Evolutionary conservation across 352 stramenopile genomes (phyloP), one percentile per base, ranked within the genome.

Genomic region (Thalassiosira hispida): DNA sequence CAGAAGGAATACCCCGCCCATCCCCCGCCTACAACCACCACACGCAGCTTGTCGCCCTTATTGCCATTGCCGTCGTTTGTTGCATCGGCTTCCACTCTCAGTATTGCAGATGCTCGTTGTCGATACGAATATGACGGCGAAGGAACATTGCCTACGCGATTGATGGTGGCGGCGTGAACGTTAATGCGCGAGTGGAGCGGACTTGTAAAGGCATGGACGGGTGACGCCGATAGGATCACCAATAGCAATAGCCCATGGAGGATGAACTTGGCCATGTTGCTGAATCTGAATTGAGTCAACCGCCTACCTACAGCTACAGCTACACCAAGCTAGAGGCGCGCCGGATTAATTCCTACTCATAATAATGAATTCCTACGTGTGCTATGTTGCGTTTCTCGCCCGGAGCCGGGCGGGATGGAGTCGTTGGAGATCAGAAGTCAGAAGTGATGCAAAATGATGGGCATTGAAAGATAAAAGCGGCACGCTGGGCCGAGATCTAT

Each of bases 21-120:
- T 16, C 87, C 87, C 33, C 83, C 85, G n/a, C 87, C 87, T 53
- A 93, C 77, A 0, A 91, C 60, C 0, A 88, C 79, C 22, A 92
- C 57, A 59, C 57, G 67, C 67, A 73, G 25, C 49, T 80, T 74
- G 22, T 67, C 35, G n/a, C 52, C 35, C n/a, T 46, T 52, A 18
- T 44, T 18, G 14, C 31, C 9, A 23, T 29, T 14, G 52, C 35
- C 7, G 33, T 14, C 12, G 25, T 57, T 3, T 18, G 33, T 23
- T 31, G 12, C 0, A 14, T 46, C 16, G 11, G 29, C 27, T 22
- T 22, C 18, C 4, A 11, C 29, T 44, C 46, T 44, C 53, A 22
- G 16, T 9, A 63, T 12, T 46, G 53, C 18, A 25, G 23, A 14
- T 42, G 22, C 27, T 51, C 29, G 27, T 42, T 7, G 31, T 68